These are phyloP conservation scores for Ophiostoma triangulosporum DNA, from an alignment of 2,329 filamentous ascomycete species.

Conservation along the genomic window DNA sequence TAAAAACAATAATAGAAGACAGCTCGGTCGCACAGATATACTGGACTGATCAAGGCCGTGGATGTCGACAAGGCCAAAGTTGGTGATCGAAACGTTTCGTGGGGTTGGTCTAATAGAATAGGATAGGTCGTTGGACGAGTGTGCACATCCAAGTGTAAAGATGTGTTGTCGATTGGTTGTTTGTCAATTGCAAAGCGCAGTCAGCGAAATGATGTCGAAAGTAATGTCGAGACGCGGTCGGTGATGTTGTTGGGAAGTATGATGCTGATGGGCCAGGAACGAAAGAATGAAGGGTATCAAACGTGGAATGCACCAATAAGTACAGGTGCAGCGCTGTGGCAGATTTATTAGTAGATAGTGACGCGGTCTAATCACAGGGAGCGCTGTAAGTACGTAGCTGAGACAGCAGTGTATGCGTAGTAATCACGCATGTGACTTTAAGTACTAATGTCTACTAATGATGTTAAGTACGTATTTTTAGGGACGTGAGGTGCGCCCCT, in stretches of 20 bases:
- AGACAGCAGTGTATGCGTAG: too few species aligned
- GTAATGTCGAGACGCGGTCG: background rate
- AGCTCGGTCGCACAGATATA: background rate
- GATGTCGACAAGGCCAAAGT: background rate
- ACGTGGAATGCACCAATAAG: conserved; percentile 5
- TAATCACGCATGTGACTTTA: too few species aligned
- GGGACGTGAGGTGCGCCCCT: too few species aligned
- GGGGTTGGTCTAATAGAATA: background rate
- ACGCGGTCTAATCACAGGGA: too few species aligned
- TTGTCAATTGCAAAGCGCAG: background rate
- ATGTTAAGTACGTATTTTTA: too few species aligned
- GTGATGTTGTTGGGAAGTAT: background rate
- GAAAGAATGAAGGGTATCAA: background rate
- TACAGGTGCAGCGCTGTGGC: background rate
- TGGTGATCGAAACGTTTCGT: background rate
- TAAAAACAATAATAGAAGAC: background rate
- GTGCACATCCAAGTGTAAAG: background rate
- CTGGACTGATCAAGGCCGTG: background rate
- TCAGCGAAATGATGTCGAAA: background rate
- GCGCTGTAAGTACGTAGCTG: conserved; percentile 2
- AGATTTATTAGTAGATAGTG: too few species aligned
- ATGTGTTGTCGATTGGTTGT: background rate
- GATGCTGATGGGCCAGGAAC: background rate
- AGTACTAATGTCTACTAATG: too few species aligned
- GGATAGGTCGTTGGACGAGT: too few species aligned